Base-by-base conservation (phyloP, 2,329 filamentous ascomycete genomes). In the Corniculantispora saksenae region DNA sequence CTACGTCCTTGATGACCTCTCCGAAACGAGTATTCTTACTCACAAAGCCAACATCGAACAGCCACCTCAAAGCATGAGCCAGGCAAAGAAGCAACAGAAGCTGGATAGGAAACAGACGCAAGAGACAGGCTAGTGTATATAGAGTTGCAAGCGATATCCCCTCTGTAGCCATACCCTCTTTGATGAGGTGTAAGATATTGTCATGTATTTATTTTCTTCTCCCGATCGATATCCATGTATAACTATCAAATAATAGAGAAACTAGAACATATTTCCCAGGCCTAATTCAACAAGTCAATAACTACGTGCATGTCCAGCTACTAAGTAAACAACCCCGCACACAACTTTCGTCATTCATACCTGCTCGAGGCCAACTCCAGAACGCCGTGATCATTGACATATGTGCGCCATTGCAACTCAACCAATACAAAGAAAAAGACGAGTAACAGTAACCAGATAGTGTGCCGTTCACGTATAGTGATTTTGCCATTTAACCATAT, bases 401-500 rank as follows among this genome's bases (percentile, higher is more conserved):
- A 45, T 23, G 29, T 15, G 43, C 12, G 35, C 59, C 19, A 29
- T 15, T 17, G 29, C 15, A 43, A 21, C 23, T 9, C 32, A 32
- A 32, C 32, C 32, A 50, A 25, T 7, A 12, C 17, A 3, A 50
- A 25, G 23, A 50, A 15, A 3, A 50, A 25, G 21, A 17, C 47
- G n/a, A 32, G 35, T 51, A 19, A 19, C 10, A 32, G 10, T 10
- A 32, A 32, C 6, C 32, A 32, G 32, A 32, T 32, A 32, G 32
- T 6, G 32, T 10, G 6, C 6, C 32, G 17, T 35, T 74, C 69
- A 78, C 62, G 80, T 75, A 70, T 85, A 93, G 72, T 91, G 86
- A 69, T 90, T 89, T 79, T 97, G 92, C 92, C 92, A 97, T 72
- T 91, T 90, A 69, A 94, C 86, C 72, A 97, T 84, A 74, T 93